Percentiles rank a stretch among this genome's conserved stretches.
phyloP scores from a whole-genome alignment of 2,329 filamentous ascomycete species.

The Talaromyces sp. region DNA sequence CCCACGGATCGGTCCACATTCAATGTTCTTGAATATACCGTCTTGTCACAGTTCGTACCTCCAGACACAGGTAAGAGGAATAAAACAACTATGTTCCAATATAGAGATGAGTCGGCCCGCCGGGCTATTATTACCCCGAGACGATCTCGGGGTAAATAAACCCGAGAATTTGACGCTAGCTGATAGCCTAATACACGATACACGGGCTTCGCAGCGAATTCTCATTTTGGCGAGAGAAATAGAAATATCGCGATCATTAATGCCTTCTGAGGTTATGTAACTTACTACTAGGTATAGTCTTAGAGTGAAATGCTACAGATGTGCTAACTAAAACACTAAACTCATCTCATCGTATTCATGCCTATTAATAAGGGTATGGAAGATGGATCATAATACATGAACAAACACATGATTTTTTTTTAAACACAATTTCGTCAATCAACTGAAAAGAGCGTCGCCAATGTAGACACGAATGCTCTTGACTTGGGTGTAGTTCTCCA shows the following conservation, averaged over 20 bases:
- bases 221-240: neutral
- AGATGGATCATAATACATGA: neutral
- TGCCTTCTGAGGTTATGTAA: neutral
- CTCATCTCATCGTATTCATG: neutral
- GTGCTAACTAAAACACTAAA: neutral
- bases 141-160: neutral
- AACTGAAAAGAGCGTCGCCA: constrained; percentile 41
- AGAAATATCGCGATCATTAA: neutral
- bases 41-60: neutral
- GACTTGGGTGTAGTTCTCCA: constrained; percentile 46
- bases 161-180: neutral
- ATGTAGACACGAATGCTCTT: constrained; percentile 43
- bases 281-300: neutral
- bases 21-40: neutral
- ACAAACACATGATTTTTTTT: neutral
- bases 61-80: neutral
- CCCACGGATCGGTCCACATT: neutral
- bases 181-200: too few species aligned
- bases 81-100: neutral
- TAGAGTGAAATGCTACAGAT: neutral
- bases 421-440: constrained; percentile 14
- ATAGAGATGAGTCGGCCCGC: neutral
- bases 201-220: too few species aligned
- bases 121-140: neutral
- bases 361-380: neutral